Base-by-base conservation (phyloP, 176 grass and related monocot genomes). In the Saccharum officinarum region DNA sequence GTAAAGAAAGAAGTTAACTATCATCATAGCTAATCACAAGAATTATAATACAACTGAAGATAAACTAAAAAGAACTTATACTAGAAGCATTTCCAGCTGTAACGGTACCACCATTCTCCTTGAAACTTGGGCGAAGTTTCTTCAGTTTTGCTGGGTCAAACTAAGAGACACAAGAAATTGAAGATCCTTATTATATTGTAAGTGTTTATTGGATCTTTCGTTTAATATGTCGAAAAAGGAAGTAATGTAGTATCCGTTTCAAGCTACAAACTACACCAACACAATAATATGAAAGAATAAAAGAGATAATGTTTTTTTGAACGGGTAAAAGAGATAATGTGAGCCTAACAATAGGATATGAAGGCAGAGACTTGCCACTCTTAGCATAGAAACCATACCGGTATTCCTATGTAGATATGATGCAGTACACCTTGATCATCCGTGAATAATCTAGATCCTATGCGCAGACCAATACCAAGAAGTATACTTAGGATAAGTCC, bases 41-140 rank as follows among this genome's bases (percentile, higher is more conserved):
- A 62, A 62, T 62, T 18, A 62, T 62, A 62, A 62, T 62, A 12
- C 59, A 62, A 0, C n/a, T 60, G 57, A 60, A 23, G 22, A 60
- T 44, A 50, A 74, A 74, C 5, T 16, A 12, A 62, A 62, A 46
- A 28, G 14, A 8, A 6, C 8, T 50, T 52, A 75, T 75, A 12
- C 67, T 98, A 93, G 95, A 98, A 61, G 95, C 91, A 75, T 98
- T 98, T 54, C 95, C 95, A 83, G 95, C 92, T 75, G 95, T 98
- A 85, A 98, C 92, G 12, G 88, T 98, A 15, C 95, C 95, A 57
- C 71, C 72, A 30, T 92, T 95, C 33, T 95, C 92, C 85, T 95
- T 98, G 84, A 98, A 98, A 92, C 95, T 98, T 87, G 95, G 80
- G 18, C 89, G 87, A 47, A 98, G 95, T 83, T 98, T 98, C 89